These are phyloP conservation scores for Halophytophthora polymorphica DNA, from an alignment of 352 stramenopile genomes.

Conservation along the genomic window DNA sequence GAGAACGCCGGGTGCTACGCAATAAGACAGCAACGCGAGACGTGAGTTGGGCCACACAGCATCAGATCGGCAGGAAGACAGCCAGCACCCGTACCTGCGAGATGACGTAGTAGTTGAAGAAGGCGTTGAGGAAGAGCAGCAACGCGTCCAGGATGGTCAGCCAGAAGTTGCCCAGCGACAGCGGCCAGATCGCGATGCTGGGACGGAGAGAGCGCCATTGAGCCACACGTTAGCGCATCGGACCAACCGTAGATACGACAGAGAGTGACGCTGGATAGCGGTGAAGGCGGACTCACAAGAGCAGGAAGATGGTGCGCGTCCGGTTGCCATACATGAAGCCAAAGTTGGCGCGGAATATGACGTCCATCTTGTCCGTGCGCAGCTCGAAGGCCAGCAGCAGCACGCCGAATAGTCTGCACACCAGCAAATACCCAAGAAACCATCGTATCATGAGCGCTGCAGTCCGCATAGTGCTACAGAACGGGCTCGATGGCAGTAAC, in stretches of 20 bases:
- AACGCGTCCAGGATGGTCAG: constrained; percentile 86
- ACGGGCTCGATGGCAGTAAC: not conserved
- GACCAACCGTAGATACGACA: too few species aligned
- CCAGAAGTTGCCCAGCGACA: constrained; percentile 90
- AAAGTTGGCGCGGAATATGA: constrained; percentile 81
- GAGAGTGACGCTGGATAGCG: too few species aligned
- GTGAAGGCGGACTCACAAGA: constrained; percentile 68
- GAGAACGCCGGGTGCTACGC: constrained; percentile 50
- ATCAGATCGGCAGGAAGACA: too few species aligned
- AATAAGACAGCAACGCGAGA: not conserved
- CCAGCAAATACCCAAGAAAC: constrained; percentile 2
- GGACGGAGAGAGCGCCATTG: not conserved
- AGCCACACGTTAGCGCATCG: too few species aligned
- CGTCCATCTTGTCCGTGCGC: constrained; percentile 77
- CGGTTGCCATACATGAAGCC: constrained; percentile 90
- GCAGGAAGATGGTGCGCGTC: constrained; percentile 83
- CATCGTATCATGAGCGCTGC: not conserved
- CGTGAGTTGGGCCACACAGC: too few species aligned
- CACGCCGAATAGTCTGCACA: constrained; percentile 68
- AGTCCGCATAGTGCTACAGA: not conserved
- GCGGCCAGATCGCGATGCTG: constrained; percentile 87
- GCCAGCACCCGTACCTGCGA: constrained; percentile 44
- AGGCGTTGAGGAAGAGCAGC: constrained; percentile 85
- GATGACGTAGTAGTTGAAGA: constrained; percentile 92
- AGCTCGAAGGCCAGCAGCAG: constrained; percentile 83